These are phyloP conservation scores for Phytophthora fragariaefolia DNA, from an alignment of 352 stramenopile species.

Conservation along the genomic window DNA sequence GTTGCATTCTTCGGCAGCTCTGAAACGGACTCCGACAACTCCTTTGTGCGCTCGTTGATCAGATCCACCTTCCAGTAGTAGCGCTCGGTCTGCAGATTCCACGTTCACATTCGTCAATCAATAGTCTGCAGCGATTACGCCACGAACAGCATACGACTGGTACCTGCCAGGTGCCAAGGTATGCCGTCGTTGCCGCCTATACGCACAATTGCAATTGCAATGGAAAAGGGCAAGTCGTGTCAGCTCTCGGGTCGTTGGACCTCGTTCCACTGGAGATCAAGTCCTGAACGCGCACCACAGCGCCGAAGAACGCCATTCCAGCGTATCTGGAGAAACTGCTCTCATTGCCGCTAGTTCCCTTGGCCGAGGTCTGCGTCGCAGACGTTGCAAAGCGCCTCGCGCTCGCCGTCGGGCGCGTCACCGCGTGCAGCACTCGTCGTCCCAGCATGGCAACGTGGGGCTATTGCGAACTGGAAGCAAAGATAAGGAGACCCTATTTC, in stretches of 20 bases:
- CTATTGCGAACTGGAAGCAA: constrained; percentile 3
- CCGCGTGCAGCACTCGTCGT: constrained; percentile 22
- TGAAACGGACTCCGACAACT: constrained; percentile 65
- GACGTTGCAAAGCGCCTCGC: constrained; percentile 41
- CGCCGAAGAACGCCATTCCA: constrained; percentile 85
- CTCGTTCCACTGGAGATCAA: constrained; percentile 4
- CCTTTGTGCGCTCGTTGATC: constrained; percentile 84
- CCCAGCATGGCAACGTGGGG: constrained; percentile 27
- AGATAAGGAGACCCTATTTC: constrained; percentile 7
- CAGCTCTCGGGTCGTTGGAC: background rate
- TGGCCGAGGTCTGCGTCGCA: constrained; percentile 25
- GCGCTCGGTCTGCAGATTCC: constrained; percentile 65
- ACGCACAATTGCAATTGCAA: constrained; percentile 4
- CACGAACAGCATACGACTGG: background rate
- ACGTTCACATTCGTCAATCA: constrained; percentile 3
- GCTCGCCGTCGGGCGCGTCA: constrained; percentile 24
- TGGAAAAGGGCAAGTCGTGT: constrained; percentile 2
- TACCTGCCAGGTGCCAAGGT: constrained; percentile 86
- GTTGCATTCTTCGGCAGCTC: constrained; percentile 69
- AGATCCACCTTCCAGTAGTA: constrained; percentile 92
- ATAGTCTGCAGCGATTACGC: background rate
- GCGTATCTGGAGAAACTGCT: constrained; percentile 81
- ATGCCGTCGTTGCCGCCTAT: constrained; percentile 74
- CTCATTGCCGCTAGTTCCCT: constrained; percentile 33
- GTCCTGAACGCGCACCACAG: constrained; percentile 57